phyloP scores from a whole-genome alignment of 441 rosid genomes.

The Populus hybrid region DNA sequence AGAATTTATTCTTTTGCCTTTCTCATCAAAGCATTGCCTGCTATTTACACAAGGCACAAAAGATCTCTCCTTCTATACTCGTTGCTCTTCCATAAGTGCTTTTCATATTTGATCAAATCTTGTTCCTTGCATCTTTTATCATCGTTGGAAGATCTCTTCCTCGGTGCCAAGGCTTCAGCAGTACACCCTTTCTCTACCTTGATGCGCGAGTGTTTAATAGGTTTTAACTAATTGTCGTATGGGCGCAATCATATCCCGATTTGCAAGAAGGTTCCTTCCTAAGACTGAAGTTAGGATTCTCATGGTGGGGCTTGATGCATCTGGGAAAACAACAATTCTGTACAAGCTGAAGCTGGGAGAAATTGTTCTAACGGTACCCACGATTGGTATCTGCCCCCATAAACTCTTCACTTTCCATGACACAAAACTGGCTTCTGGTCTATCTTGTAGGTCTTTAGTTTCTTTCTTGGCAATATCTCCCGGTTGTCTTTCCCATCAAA shows the following conservation, averaged over 20 bases:
- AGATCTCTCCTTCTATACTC: slow-evolving; percentile 3
- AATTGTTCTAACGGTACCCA: slow-evolving; percentile 51
- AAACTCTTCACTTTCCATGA: not conserved
- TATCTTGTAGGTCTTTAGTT: not conserved
- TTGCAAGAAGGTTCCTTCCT: slow-evolving; percentile 47
- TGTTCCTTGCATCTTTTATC: not conserved
- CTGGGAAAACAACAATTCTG: slow-evolving; percentile 74
- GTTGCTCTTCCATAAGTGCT: slow-evolving; percentile 2
- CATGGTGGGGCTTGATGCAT: too few species aligned
- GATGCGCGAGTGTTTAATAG: not conserved
- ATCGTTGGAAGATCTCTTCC: not conserved
- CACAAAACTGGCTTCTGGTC: not conserved
- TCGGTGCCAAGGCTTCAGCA: not conserved
- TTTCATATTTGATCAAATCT: not conserved
- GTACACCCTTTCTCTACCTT: not conserved
- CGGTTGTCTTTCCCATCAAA: not conserved
- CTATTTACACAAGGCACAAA: slow-evolving; percentile 15
- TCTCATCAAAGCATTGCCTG: slow-evolving; percentile 15
- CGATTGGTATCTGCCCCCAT: slow-evolving; percentile 44
- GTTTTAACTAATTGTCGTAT: slow-evolving; percentile 15
- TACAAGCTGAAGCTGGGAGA: slow-evolving; percentile 74
- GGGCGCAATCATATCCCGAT: slow-evolving; percentile 46
- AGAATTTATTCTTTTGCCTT: slow-evolving; percentile 31
- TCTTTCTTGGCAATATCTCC: not conserved
- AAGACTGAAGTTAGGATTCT: slow-evolving; percentile 41